Conservation (phyloP, 495 filamentous ascomycete species). For the Penicillium macrosclerotiorum region DNA sequence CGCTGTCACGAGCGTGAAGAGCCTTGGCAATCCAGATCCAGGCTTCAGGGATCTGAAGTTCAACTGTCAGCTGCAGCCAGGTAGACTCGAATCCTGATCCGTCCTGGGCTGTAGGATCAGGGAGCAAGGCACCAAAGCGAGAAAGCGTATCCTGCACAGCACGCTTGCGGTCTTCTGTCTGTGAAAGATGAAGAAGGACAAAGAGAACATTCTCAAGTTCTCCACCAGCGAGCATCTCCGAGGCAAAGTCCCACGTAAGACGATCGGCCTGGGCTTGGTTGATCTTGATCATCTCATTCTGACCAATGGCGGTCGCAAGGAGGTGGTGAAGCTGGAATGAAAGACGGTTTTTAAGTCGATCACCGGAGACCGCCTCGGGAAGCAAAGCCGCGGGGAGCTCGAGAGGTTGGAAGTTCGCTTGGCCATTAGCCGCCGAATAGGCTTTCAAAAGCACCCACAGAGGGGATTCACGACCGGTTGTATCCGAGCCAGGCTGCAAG, state of each 20-base stretch:
- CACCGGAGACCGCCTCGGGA: conserved; percentile 55
- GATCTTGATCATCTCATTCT: conserved; percentile 35
- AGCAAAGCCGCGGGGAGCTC: conserved; percentile 40
- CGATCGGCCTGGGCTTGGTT: conserved; percentile 55
- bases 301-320: conserved; percentile 53
- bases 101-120: conserved; percentile 56
- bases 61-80: conserved; percentile 57
- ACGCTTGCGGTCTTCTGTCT: conserved; percentile 57
- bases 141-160: conserved; percentile 69
- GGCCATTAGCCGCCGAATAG: conserved; percentile 55
- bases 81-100: conserved; percentile 32
- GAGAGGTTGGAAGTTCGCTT: conserved; percentile 16
- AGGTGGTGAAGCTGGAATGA: conserved; percentile 75
- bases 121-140: conserved; percentile 45
- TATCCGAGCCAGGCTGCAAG: conserved; percentile 42
- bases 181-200: conserved; percentile 73
- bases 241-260: conserved; percentile 66
- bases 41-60: conserved; percentile 62
- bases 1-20: conserved; percentile 67
- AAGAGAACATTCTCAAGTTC: conserved; percentile 70
- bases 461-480: conserved; percentile 62
- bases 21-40: conserved; percentile 92
- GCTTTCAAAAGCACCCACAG: conserved; percentile 83
- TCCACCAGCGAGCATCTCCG: conserved; percentile 64
- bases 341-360: conserved; percentile 69